Percentiles rank a stretch among this genome's conserved stretches.
Evolutionary conservation across 176 grass and related monocot species (phyloP).

Genomic region (Urochloa ruziziensis): DNA sequence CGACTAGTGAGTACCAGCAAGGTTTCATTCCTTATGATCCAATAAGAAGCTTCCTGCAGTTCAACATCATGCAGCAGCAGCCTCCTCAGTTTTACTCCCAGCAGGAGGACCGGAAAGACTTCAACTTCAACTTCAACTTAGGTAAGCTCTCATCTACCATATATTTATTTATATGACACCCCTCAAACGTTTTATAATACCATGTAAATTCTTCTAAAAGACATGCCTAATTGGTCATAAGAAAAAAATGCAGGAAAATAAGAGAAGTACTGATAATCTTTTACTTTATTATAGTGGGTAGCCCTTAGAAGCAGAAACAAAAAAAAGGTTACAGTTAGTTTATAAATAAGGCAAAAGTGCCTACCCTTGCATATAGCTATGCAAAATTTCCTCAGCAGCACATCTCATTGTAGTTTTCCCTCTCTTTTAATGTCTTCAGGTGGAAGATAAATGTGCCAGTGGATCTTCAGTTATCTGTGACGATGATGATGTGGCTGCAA

Average conservation of each 20-base stretch:
- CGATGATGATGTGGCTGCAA: not conserved
- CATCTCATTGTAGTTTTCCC: not conserved
- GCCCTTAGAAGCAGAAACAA: not conserved
- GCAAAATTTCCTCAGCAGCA: not conserved
- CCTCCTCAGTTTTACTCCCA: constrained; percentile 54
- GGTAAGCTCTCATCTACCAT: constrained; percentile 37
- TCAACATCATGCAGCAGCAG: constrained; percentile 71
- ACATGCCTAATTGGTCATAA: not conserved
- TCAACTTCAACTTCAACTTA: too few relatives aligned
- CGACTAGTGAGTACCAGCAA: constrained; percentile 59
- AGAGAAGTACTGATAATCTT: not conserved
- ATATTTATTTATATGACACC: not conserved
- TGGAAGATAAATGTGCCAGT: constrained; percentile 37
- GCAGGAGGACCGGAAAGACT: constrained; percentile 58
- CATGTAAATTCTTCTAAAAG: not conserved
- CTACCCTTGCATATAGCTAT: not conserved
- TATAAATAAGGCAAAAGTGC: not conserved
- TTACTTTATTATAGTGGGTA: not conserved
- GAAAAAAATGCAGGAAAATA: not conserved
- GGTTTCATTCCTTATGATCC: constrained; percentile 60
- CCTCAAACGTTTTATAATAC: not conserved
- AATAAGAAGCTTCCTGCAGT: constrained; percentile 67
- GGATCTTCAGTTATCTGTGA: not conserved
- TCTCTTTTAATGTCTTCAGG: constrained; percentile 16
- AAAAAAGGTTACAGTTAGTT: not conserved